Percentiles rank a stretch among this genome's conserved stretches.
Evolutionary conservation across 2,329 filamentous ascomycete genomes (phyloP).

Genomic region (Colletotrichum phormii): DNA sequence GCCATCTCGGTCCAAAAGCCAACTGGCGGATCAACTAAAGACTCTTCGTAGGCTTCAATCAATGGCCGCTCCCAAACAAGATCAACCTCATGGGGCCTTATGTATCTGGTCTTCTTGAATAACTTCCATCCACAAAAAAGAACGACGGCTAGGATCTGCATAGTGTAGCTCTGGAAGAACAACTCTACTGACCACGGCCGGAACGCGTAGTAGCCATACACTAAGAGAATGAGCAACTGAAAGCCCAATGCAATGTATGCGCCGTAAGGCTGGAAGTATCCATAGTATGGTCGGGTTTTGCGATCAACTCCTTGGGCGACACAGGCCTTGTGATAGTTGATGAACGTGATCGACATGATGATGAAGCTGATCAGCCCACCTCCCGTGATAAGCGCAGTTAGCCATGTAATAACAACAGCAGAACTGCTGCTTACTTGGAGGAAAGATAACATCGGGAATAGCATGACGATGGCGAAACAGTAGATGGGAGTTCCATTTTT

Average conservation of each 20-base stretch:
- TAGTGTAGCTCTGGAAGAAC: slow-evolving; percentile 67
- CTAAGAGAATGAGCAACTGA: slow-evolving; percentile 57
- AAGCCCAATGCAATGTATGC: slow-evolving; percentile 58
- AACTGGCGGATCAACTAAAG: not conserved
- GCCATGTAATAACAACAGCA: slow-evolving; percentile 62
- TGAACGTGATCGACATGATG: slow-evolving; percentile 66
- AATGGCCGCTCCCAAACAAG: slow-evolving; percentile 70
- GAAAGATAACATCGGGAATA: slow-evolving; percentile 65
- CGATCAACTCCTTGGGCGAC: slow-evolving; percentile 60
- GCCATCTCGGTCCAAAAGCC: not conserved
- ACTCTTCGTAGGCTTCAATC: slow-evolving; percentile 67
- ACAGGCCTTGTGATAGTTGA: slow-evolving; percentile 67
- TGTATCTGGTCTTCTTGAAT: slow-evolving; percentile 66
- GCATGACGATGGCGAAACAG: slow-evolving; percentile 65
- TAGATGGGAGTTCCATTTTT: slow-evolving; percentile 71
- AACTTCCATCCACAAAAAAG: slow-evolving; percentile 73
- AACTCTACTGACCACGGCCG: slow-evolving; percentile 51
- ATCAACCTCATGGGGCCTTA: slow-evolving; percentile 66
- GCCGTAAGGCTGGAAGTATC: slow-evolving; percentile 69
- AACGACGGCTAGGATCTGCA: slow-evolving; percentile 64
- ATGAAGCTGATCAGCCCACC: slow-evolving; percentile 63
- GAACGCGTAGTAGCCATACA: slow-evolving; percentile 68
- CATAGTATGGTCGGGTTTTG: slow-evolving; percentile 65
- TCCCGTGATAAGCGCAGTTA: slow-evolving; percentile 57
- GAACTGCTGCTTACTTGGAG: slow-evolving; percentile 62